Evolutionary conservation across 345 rosid species (phyloP), one percentile per base, ranked within the genome.

Genomic region (Salix suchowensis): DNA sequence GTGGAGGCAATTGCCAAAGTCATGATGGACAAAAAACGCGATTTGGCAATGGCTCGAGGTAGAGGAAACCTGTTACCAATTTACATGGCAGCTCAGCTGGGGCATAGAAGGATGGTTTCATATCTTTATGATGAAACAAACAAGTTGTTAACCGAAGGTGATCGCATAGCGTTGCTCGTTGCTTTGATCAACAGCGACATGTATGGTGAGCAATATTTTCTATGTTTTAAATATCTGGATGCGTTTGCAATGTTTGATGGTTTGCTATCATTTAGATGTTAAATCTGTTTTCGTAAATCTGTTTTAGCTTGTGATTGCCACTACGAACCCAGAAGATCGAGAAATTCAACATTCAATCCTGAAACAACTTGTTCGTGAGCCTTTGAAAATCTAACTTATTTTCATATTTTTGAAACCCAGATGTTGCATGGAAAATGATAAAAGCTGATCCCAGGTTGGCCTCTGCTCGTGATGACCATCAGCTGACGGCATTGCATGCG

Each of bases 31-130:
- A 69, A 68, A 76, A 86, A 84, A 68, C 65, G 26, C 7, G 32
- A 14, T 6, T 72, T 86, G 81, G 84, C 86, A 1, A 62, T 55
- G 18, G 65, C 81, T 67, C 72, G 85, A 76, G 84, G 87, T 24
- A 65, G 76, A 32, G 73, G 76, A 75, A 82, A 85, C 65, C 76
- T 48, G 6, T 76, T 84, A 42, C 87, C 87, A 8, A 76, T 86
- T 58, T 77, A 75, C 28, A 80, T 84, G 80, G 87, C 89, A 36
- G 83, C 84, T 74, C 70, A 76, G 48, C 65, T 78, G 24, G 89
- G 87, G 40, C 84, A 82, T 62, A 69, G 79, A 55, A 76, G 82
- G 18, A 85, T 82, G 85, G 83, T 79, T 30, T 77, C 75, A 79
- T 85, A 82, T 67, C 83, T 85, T 12, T 79, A 76, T 68, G 24